Base-by-base conservation (phyloP, 2,329 filamentous ascomycete genomes). In the Xylaria sp. region DNA sequence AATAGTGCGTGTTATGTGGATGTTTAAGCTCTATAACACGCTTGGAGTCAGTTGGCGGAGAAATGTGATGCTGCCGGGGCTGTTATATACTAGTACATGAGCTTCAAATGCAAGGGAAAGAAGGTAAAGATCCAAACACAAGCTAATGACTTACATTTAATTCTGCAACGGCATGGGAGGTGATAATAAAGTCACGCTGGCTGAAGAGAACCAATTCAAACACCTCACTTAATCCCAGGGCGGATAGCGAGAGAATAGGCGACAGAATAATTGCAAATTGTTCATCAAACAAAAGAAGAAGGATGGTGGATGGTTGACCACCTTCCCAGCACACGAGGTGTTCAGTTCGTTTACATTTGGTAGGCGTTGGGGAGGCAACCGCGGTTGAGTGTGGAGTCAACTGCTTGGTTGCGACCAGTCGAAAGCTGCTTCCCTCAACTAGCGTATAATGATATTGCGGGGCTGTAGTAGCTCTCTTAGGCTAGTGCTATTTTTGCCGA, bases 291-390 rank as follows among this genome's bases (percentile, higher is more conserved):
- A 55, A 54, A 54, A 66, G 46, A 63, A 70, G 56, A 62, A 39
- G 23, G 51, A 37, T 70, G 57, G 32, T 44, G 10, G 48, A n/a
- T 44, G 23, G 64, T 51, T 20, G 39, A 32, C 10, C 8, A 37
- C 34, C 34, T 37, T 25, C n/a, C 20, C 10, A 13, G 23, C 8
- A 37, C 20, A 12, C 28, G 32, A 39, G 20, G 32, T 69, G 69
- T 64, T 67, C 70, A 65, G 58, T 67, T 66, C 64, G 72, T 67
- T 74, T 75, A 74, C 70, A 62, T 62, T 56, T 63, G 63, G 41
- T 46, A 46, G 41, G 64, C 72, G 76, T 77, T 77, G 76, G 73
- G 58, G 72, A 71, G 73, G 76, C 76, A 77, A 77, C 76, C 63
- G 20, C 9, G 9, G 59, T 25, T 3, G 28, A 13, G 18, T n/a